These are phyloP conservation scores for Dentipellis sp. DNA, from an alignment of 768 basidiomycete genomes.

Conservation along the genomic window DNA sequence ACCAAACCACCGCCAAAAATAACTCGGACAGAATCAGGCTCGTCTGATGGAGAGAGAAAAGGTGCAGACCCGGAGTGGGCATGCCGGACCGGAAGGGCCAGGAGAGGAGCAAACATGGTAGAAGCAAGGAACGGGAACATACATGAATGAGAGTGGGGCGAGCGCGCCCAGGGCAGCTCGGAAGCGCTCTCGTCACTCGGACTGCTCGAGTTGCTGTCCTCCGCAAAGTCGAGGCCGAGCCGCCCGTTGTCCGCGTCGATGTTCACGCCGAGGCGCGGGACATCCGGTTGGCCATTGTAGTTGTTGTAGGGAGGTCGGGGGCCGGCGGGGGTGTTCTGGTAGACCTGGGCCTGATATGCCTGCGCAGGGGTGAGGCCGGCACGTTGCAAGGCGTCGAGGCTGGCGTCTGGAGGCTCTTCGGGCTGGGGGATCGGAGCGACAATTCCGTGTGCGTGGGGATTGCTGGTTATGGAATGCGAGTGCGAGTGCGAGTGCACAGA, in stretches of 20 bases:
- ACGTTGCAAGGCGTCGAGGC: constrained; percentile 33
- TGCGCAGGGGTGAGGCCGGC: constrained; percentile 67
- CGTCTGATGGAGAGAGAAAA: too few species aligned
- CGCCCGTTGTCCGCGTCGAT: constrained; percentile 49
- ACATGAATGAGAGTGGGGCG: constrained; percentile 5
- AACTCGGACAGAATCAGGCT: too few species aligned
- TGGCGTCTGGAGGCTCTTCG: constrained; percentile 40
- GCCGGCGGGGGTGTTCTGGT: constrained; percentile 33
- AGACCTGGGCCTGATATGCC: constrained; percentile 73
- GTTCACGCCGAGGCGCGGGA: constrained; percentile 32
- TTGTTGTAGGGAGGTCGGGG: not conserved
- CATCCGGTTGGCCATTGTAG: constrained; percentile 15
- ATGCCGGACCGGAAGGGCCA: too few species aligned
- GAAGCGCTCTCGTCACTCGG: constrained; percentile 32
- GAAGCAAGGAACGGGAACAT: not conserved
- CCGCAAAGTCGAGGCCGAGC: constrained; percentile 48
- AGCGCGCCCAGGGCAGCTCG: constrained; percentile 47
- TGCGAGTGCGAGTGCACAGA: constrained; percentile 18
- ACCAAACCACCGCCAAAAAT: too few species aligned
- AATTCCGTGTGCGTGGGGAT: constrained; percentile 36
- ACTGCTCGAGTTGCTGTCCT: constrained; percentile 28
- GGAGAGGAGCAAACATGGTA: too few species aligned
- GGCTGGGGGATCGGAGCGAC: constrained; percentile 31
- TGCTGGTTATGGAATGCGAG: constrained; percentile 40
- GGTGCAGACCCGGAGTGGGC: too few species aligned